Evolutionary conservation across 179 eudicot genomes (phyloP).

Genomic region (Beta macrorhiza): DNA sequence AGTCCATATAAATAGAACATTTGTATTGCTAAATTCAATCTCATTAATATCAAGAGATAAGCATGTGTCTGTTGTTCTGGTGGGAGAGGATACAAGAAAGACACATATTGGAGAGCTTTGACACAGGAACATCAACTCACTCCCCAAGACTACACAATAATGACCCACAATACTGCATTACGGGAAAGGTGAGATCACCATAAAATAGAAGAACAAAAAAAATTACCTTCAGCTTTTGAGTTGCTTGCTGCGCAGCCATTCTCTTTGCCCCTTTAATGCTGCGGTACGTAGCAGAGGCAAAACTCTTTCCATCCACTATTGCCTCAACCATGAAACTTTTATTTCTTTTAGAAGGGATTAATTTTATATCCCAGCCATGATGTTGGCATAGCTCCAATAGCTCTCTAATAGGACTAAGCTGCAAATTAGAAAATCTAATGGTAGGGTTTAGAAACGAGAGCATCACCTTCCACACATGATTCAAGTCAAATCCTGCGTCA

Average conservation of each 20-base stretch:
- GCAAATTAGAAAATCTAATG: slow-evolving; percentile 58
- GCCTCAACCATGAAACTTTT: slow-evolving; percentile 47
- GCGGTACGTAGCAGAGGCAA: slow-evolving; percentile 50
- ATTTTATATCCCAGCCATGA: slow-evolving; percentile 45
- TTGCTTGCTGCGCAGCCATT: slow-evolving; percentile 55
- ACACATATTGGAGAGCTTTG: background rate
- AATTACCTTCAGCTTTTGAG: slow-evolving; percentile 53
- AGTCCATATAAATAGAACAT: too few species aligned
- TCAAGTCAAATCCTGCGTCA: slow-evolving; percentile 79
- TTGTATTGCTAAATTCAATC: background rate
- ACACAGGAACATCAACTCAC: background rate
- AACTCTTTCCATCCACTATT: slow-evolving; percentile 37
- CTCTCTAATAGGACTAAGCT: slow-evolving; percentile 68
- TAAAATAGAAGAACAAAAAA: background rate
- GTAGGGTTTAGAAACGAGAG: slow-evolving; percentile 65
- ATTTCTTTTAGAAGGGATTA: slow-evolving; percentile 39
- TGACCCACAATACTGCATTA: background rate
- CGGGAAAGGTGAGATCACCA: slow-evolving; percentile 6
- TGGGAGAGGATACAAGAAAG: background rate
- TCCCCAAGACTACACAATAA: background rate
- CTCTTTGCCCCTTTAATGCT: slow-evolving; percentile 58
- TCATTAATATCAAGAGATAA: background rate
- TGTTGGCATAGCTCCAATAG: slow-evolving; percentile 74
- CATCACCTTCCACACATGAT: slow-evolving; percentile 66
- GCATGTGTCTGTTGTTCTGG: background rate